phyloP scores from a whole-genome alignment of 768 basidiomycete species.

The Mycena venus region DNA sequence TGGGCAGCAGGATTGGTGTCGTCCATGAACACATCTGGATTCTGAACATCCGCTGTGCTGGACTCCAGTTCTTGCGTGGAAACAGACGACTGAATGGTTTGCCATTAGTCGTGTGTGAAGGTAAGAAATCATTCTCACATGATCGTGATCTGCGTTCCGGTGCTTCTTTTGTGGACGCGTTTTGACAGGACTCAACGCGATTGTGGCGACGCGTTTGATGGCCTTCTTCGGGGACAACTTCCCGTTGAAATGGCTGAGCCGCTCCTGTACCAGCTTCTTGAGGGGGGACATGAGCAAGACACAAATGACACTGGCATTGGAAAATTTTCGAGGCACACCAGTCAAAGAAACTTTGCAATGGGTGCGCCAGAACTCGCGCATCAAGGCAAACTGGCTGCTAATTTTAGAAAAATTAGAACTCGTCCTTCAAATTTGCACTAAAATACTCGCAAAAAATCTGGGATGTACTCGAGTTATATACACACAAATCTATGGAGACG shows the following conservation, averaged over 20 bases:
- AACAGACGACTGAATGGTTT: background rate
- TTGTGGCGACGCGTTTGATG: no score
- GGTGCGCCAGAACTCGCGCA: background rate
- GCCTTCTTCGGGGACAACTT: no score
- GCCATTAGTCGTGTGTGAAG: background rate
- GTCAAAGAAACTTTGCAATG: conserved; percentile 6
- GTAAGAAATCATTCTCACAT: background rate
- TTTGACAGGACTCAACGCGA: background rate
- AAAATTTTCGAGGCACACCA: background rate
- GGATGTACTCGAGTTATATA: no score
- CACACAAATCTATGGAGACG: no score
- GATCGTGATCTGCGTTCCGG: background rate
- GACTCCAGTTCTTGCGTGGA: background rate
- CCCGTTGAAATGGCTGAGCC: background rate
- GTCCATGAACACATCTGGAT: background rate
- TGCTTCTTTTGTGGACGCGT: background rate
- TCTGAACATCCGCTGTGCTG: background rate
- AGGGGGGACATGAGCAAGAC: background rate
- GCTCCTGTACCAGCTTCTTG: background rate
- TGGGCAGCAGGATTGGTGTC: background rate
- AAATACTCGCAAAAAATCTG: no score
- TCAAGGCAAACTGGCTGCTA: no score
- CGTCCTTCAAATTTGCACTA: no score
- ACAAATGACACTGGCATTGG: background rate
- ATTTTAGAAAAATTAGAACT: no score